Evolutionary conservation across 768 basidiomycete species (phyloP), one percentile per base, ranked within the genome.

Genomic region (Tephrocybe sp.): DNA sequence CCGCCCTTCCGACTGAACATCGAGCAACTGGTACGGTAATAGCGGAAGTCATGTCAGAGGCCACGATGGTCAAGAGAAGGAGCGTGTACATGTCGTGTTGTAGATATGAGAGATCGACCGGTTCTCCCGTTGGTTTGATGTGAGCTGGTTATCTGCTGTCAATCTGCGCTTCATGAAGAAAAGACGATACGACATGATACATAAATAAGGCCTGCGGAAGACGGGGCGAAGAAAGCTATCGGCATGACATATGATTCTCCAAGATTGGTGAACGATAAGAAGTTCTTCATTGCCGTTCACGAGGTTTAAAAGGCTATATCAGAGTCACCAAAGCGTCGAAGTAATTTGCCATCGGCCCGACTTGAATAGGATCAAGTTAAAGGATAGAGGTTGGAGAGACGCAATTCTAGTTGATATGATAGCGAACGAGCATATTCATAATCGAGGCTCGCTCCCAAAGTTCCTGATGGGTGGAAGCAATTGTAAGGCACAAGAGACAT

Each of bases 261-360:
- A 50, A 32, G 33, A 50, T 44, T 21, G 37, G 34, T 3, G 49
- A 30, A 25, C 12, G 34, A 51, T 51, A 51, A 32, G 43, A 51
- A 14, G 25, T 32, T 36, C 33, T 1, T 1, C 18, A 4, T 24
- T 38, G 34, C 18, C 24, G 24, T n/a, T 21, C 34, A 21, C 15
- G 23, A 38, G 34, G 25, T 47, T 32, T 38, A 47, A 25, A 20
- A 18, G 38, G 18, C 15, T 30, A 28, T 37, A 32, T 23, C 36
- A 6, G 11, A 50, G 4, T 17, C 34, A 4, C 5, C 34, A 36
- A 17, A 36, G 11, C 14, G n/a, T 5, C n/a, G n/a, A n/a, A n/a
- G n/a, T n/a, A n/a, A n/a, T n/a, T n/a, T n/a, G n/a, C n/a, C n/a
- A n/a, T n/a, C 34, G 34, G 34, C 15, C 34, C 34, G 34, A 36